A percentile compares a stretch with the other conserved stretches of the same genome.
Conservation (phyloP, 2,329 filamentous ascomycete species). For the Neonectria ditissima region DNA sequence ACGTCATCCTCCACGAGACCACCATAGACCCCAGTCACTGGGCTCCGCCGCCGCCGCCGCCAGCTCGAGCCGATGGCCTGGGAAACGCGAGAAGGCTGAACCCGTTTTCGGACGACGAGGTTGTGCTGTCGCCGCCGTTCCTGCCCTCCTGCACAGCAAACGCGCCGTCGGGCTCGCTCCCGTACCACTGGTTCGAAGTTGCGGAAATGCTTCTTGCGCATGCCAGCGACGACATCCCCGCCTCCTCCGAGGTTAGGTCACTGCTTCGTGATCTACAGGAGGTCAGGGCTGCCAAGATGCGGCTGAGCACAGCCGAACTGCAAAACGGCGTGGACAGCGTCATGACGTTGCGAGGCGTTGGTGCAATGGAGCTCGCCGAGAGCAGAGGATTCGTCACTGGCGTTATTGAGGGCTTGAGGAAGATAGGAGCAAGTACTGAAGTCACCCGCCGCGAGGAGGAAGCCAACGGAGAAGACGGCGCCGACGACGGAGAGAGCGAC, state of each 20-base stretch:
- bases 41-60: conserved; percentile 79
- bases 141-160: conserved; percentile 78
- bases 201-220: conserved; percentile 88
- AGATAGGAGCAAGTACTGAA: conserved; percentile 85
- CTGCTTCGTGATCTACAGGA: conserved; percentile 86
- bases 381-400: conserved; percentile 84
- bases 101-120: conserved; percentile 43
- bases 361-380: conserved; percentile 93
- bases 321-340: conserved; percentile 80
- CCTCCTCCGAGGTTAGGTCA: conserved; percentile 78
- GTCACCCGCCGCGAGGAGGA: conserved; percentile 81
- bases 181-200: conserved; percentile 96
- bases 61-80: conserved; percentile 61
- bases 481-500: conserved; percentile 71
- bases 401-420: conserved; percentile 88
- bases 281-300: conserved; percentile 89
- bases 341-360: conserved; percentile 77
- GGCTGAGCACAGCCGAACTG: conserved; percentile 77
- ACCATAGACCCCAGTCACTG: conserved; percentile 77
- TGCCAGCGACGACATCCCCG: conserved; percentile 83
- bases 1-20: conserved; percentile 85
- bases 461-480: conserved; percentile 72
- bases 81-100: conserved; percentile 56
- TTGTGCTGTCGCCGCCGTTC: conserved; percentile 77
- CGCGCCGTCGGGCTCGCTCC: conserved; percentile 76